Percentiles rank a stretch among this genome's conserved stretches.
Evolutionary conservation across 2,329 filamentous ascomycete species (phyloP).

Genomic region (Monilinia vaccinii-corymbosi): DNA sequence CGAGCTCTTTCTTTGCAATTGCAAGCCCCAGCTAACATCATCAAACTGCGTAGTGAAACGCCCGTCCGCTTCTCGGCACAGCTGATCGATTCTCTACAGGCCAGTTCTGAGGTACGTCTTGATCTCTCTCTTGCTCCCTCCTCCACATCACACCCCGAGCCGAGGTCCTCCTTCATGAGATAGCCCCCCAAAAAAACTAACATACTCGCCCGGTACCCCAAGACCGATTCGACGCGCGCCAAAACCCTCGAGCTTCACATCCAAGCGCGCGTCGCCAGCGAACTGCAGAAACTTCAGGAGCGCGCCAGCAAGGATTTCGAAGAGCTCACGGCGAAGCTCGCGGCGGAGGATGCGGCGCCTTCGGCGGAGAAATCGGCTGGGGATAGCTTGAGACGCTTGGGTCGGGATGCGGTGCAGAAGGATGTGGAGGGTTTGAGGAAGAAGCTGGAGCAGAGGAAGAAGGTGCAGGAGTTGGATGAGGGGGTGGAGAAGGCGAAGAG

Average conservation of each 20-base stretch:
- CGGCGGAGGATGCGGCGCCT: conserved; percentile 25
- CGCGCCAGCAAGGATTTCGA: conserved; percentile 61
- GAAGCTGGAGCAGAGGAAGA: conserved; percentile 53
- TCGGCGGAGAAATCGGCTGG: conserved; percentile 23
- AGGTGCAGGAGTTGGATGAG: conserved; percentile 61
- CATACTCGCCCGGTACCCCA: too few species aligned
- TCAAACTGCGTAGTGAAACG: conserved; percentile 41
- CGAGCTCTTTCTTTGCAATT: too few species aligned
- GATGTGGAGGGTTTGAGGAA: conserved; percentile 50
- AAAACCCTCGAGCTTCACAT: conserved; percentile 79
- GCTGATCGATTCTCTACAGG: conserved; percentile 73
- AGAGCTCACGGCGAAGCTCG: conserved; percentile 56
- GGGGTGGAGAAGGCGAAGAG: conserved; percentile 65
- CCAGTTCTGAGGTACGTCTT: conserved; percentile 67
- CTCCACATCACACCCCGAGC: too few species aligned
- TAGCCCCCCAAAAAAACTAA: neutral
- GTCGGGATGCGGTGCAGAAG: conserved; percentile 44
- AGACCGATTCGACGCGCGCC: conserved; percentile 78
- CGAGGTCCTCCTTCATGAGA: too few species aligned
- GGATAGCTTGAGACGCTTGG: conserved; percentile 28
- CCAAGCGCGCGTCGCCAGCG: conserved; percentile 75
- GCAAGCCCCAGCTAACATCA: conserved; percentile 11
- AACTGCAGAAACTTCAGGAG: conserved; percentile 71
- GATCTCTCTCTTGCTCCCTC: neutral
- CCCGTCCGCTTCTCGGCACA: conserved; percentile 69